Percentiles rank a stretch among this genome's conserved stretches.
phyloP scores from a whole-genome alignment of 2,329 filamentous ascomycete genomes.

The Aureobasidium vineae region DNA sequence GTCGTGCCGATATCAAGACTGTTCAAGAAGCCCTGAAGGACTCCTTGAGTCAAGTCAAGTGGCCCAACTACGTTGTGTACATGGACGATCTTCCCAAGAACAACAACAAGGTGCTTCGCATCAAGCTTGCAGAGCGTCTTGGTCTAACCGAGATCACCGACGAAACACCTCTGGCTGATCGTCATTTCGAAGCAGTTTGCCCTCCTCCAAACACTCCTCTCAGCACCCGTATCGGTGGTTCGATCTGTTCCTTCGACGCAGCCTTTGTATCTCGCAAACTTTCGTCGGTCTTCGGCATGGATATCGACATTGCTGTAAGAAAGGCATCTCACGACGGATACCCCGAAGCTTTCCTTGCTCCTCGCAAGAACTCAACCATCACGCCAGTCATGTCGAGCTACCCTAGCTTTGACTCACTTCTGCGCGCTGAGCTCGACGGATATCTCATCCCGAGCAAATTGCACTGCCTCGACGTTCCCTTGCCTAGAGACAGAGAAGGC shows the following conservation, averaged over 20 bases:
- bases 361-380: constrained; percentile 26
- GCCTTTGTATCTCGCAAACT: constrained; percentile 26
- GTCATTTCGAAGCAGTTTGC: constrained; percentile 54
- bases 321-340: constrained; percentile 33
- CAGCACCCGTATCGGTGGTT: constrained; percentile 43
- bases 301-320: constrained; percentile 34
- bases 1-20: constrained; percentile 50
- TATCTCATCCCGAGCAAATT: constrained; percentile 36
- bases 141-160: constrained; percentile 49
- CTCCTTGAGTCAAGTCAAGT: constrained; percentile 54
- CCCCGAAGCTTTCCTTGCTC: constrained; percentile 40
- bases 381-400: constrained; percentile 11
- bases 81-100: constrained; percentile 58
- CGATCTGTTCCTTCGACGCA: constrained; percentile 34
- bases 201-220: constrained; percentile 52
- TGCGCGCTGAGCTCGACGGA: constrained; percentile 33
- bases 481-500: constrained; percentile 33
- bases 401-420: constrained; percentile 28
- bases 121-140: constrained; percentile 53
- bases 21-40: constrained; percentile 51
- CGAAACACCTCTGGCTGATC: constrained; percentile 44
- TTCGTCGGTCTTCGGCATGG: constrained; percentile 22
- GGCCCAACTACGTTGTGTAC: constrained; percentile 53
- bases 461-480: constrained; percentile 33
- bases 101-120: constrained; percentile 59